phyloP scores from a whole-genome alignment of 352 stramenopile genomes.

The Globisporangium camurandrum region DNA sequence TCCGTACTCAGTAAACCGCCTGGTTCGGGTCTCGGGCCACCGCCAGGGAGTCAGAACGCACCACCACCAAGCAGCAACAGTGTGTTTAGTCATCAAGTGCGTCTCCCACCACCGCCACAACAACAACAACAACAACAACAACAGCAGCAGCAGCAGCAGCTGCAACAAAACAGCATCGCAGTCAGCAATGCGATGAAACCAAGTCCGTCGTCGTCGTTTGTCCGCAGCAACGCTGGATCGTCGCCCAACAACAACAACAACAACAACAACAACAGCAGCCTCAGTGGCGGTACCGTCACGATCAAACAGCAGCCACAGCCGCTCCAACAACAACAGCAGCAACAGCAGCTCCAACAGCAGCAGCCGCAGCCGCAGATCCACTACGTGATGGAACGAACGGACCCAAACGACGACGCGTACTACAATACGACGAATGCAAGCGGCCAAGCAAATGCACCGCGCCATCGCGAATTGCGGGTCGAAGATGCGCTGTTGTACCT shows the following conservation, averaged over 20 bases:
- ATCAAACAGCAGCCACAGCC: conserved; percentile 18
- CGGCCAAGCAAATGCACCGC: conserved; percentile 25
- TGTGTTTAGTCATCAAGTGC: no score
- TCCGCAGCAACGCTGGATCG: not conserved
- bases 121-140: conserved; percentile 43
- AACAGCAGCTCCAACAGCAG: conserved; percentile 25
- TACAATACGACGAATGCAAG: conserved; percentile 14
- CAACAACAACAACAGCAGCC: conserved; percentile 29
- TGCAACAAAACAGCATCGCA: conserved; percentile 5
- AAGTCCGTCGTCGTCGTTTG: conserved; percentile 26
- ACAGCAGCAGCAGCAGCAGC: conserved; percentile 18
- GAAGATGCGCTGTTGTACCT: conserved; percentile 99
- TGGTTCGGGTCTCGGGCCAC: conserved; percentile 10
- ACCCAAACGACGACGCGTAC: conserved; percentile 28
- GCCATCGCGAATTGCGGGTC: conserved; percentile 84
- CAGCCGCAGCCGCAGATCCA: conserved; percentile 21
- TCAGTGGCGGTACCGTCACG: no score
- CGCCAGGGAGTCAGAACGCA: no score
- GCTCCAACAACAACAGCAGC: conserved; percentile 28
- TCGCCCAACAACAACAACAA: conserved; percentile 22
- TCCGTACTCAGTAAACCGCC: conserved; percentile 53
- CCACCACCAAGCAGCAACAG: no score
- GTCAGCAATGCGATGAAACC: conserved; percentile 27
- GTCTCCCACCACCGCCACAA: no score
- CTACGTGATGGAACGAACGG: conserved; percentile 49